Evolutionary conservation across 2,329 filamentous ascomycete species (phyloP), one percentile per base, ranked within the genome.

Genomic region (Stemphylium lycopersici): DNA sequence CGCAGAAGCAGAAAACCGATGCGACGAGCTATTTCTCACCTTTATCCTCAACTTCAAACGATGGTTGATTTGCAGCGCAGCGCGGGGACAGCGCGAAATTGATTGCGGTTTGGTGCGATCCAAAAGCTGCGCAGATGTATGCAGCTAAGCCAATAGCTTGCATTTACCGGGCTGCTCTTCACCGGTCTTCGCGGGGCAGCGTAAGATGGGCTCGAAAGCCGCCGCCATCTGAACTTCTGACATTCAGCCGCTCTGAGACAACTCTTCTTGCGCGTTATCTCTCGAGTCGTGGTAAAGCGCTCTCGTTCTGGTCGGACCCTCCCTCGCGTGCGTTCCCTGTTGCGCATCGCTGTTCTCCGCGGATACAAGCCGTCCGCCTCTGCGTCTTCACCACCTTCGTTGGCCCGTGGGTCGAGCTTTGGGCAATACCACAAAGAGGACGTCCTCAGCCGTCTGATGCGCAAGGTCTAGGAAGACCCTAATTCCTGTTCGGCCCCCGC

Each of bases 161-260:
- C 67, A 65, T 66, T 57, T 60, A 42, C 53, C 56, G 61, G 41
- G 59, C 59, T 55, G 36, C 52, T 61, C 54, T 67, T 74, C 62
- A 75, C 72, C 72, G 72, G 72, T 73, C 60, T 47, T 64, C 61
- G 71, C 67, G 70, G 71, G 69, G 70, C 60, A 62, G 55, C 55
- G 62, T 72, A 58, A 68, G 64, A 63, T 66, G 67, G 53, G 58
- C 62, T 56, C 61, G 55, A 61, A 59, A 59, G 61, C 59, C 59
- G 61, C 61, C 51, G 54, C 63, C 59, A 58, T 66, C 62, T 57
- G 59, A 61, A 62, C 55, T 60, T 61, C 56, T 59, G 51, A 56
- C 58, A 59, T 56, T 69, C 70, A 69, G 65, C 67, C 62, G 63
- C 62, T 48, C 49, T 61, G 55, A 61, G 60, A 56, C 57, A 59